Evolutionary conservation across 1,139 yeast species (phyloP).

Genomic region (Arxiozyma bovina): DNA sequence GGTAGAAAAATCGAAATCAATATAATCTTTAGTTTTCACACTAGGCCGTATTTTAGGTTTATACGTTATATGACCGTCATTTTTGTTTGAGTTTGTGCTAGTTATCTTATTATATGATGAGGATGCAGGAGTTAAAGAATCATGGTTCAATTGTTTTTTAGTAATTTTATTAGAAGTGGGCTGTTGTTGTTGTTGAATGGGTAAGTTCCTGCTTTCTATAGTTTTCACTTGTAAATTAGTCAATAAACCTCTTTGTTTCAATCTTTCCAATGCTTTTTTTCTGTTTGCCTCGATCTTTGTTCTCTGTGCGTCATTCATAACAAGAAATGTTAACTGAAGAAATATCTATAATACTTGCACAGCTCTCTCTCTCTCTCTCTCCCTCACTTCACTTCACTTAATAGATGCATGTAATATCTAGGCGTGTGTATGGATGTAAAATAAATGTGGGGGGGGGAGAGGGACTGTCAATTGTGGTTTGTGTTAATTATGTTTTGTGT

Average conservation of each 20-base stretch:
- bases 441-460: too few relatives aligned
- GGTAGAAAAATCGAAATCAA: constrained; percentile 85
- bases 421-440: too few relatives aligned
- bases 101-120: too few relatives aligned
- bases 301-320: constrained; percentile 45
- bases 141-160: too few relatives aligned
- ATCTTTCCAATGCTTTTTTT: constrained; percentile 47
- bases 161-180: background rate
- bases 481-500: too few relatives aligned
- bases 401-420: too few relatives aligned
- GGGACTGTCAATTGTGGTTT: too few relatives aligned
- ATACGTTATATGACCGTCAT: background rate
- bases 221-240: constrained; percentile 17
- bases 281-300: constrained; percentile 44
- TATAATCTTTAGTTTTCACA: constrained; percentile 57
- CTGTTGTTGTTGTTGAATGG: background rate
- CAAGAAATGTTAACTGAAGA: background rate
- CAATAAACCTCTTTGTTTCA: constrained; percentile 34
- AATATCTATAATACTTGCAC: too few relatives aligned
- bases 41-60: constrained; percentile 29
- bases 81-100: background rate
- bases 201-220: constrained; percentile 19
- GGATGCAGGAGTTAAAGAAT: too few relatives aligned
- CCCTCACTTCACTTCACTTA: too few relatives aligned
- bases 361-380: too few relatives aligned